A percentile compares a stretch with the other conserved stretches of the same genome.
Conservation (phyloP, 2,329 filamentous ascomycete genomes). For the Colletotrichum lupini region DNA sequence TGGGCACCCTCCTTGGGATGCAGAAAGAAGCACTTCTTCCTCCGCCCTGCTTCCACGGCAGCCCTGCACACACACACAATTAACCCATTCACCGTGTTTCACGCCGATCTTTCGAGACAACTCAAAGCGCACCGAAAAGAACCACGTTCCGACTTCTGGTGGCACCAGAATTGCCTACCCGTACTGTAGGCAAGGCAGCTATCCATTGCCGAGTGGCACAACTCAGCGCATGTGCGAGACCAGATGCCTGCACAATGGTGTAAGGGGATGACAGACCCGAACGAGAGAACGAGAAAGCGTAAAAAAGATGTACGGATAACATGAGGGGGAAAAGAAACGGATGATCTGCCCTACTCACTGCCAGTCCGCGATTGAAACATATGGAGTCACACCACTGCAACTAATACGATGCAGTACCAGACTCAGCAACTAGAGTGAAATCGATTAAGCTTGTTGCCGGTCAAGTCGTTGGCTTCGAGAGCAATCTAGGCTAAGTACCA, state of each 20-base stretch:
- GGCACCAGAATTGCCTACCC: neutral
- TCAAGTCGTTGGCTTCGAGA: neutral
- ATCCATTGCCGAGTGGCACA: conserved; percentile 9
- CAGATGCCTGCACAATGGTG: neutral
- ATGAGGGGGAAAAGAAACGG: neutral
- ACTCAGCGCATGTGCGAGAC: neutral
- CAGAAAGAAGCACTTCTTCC: neutral
- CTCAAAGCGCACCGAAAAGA: conserved; percentile 10
- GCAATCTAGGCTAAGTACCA: neutral
- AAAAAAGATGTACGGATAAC: neutral
- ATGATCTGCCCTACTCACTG: neutral
- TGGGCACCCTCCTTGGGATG: neutral
- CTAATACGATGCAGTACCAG: neutral
- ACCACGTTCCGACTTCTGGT: neutral
- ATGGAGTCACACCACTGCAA: neutral
- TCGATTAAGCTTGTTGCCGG: neutral
- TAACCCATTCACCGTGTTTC: conserved; percentile 23
- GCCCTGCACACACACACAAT: conserved; percentile 25
- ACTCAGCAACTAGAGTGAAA: neutral
- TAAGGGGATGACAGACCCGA: neutral
- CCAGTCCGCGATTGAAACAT: neutral
- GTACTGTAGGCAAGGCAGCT: neutral
- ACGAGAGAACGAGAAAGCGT: neutral
- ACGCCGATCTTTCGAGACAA: conserved; percentile 28
- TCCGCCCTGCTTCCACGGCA: conserved; percentile 35